Evolutionary conservation across 108 stramenopile species (phyloP), one percentile per base, ranked within the genome.

Genomic region (Stephanodiscus minutulus): DNA sequence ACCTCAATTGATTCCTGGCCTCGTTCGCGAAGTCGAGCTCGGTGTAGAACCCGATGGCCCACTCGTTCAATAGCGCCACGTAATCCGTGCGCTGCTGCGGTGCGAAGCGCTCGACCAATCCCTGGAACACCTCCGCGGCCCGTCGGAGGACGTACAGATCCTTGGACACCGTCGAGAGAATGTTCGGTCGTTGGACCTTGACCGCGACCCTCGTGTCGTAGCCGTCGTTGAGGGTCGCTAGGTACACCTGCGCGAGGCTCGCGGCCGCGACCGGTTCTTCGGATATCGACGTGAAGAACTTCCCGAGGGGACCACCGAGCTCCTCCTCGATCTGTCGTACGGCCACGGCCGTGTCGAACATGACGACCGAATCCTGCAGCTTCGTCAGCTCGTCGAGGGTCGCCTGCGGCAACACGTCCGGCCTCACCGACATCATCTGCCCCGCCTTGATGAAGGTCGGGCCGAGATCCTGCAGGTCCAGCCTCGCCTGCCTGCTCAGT

Each of bases 391-490:
- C 97, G 66, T 92, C 92, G 63, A 96, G 70, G 5, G 96, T 95
- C 21, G 93, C 85, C 28, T 87, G 91, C 3, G 96, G 94, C 37
- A 97, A 67, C 5, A 97, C 96, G 79, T 97, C 97, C 3, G 97
- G 96, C 13, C 97, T 74, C 1, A 97, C 95, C 50, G 77, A 81
- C 91, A 97, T 93, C 88, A 95, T 95, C 78, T 76, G 72, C 8
- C 86, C 83, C 24, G 79, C 76, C 79, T 91, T 91, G 65, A 91
- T 84, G 35, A 73, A 96, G 95, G 97, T 97, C 1, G 97, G 94
- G 0, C 97, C 97, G 0, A 98, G 81, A 74, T 98, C 94, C 64
- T 96, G 96, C 72, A 96, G 77, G 74, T 96, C 93, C 57, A 94
- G 50, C 18, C 97, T 79, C 1, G 95, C 93, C 70, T 95, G 91